Base-by-base conservation (phyloP, 805 yeast species). In the Tanozyma kutaoensis region DNA sequence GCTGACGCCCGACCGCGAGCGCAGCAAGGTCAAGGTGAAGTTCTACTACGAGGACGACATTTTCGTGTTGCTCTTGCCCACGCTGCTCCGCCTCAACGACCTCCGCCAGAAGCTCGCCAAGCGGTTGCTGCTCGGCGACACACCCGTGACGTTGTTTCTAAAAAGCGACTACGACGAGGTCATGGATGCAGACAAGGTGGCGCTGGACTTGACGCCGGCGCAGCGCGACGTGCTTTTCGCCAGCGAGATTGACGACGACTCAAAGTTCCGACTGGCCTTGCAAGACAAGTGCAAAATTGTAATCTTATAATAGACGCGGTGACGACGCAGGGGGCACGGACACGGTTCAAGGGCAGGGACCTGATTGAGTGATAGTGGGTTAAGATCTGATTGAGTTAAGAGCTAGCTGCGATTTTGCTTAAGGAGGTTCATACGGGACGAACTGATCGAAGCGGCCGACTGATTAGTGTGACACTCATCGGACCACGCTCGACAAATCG, bases 41-140 rank as follows among this genome's bases (percentile, higher is more conserved):
- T 77, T 80, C 42, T 80, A 75, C 46, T 78, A 71, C 42, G 75
- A 73, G 32, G 91, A 78, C 41, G 93, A 80, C 44, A 80, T 80
- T 11, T 80, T 79, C 56, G 91, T 84, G 2, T 58, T 80, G 23
- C 49, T 72, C 33, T 52, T 74, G 21, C 71, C 72, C 18, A 42
- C 57, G 10, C 58, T 54, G 33, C 62, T 66, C 26, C 52, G 67
- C 4, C 46, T 68, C 24, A 55, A 50, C 19, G 77, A 69, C 31
- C 43, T 74, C 31, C 62, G 63, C 35, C 45, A 52, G 16, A 73
- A 71, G 42, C 60, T 74, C 28, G 51, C 52, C 25, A 67, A 69
- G 29, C 48, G 80, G 32, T 45, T 58, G 24, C 45, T 42, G 23
- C 58, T 72, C 28, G 67, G n/a, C n/a, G n/a, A n/a, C n/a, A n/a